Conservation (phyloP, 345 rosid species). For the Capsella bursapastoris region DNA sequence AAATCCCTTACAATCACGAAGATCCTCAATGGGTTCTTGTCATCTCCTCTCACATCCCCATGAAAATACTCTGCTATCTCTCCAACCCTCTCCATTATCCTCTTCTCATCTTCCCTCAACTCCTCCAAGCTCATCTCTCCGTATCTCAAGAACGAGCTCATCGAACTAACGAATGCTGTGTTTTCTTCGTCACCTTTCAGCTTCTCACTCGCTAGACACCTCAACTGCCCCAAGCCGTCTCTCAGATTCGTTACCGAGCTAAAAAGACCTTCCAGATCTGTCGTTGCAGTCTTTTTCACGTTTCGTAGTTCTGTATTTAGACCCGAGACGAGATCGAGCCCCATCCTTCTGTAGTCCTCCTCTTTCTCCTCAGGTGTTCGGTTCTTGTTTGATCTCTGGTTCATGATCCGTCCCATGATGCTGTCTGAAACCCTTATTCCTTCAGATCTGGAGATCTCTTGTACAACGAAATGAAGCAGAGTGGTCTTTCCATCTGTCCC, state of each 20-base stretch:
- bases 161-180: constrained; percentile 56
- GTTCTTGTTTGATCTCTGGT: constrained; percentile 57
- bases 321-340: constrained; percentile 88
- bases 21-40: constrained; percentile 80
- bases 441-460: constrained; percentile 86
- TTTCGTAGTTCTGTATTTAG: constrained; percentile 79
- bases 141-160: constrained; percentile 60
- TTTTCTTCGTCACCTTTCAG: constrained; percentile 53
- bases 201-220: constrained; percentile 53
- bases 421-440: constrained; percentile 85
- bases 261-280: constrained; percentile 87
- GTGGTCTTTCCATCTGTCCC: constrained; percentile 93
- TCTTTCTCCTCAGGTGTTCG: constrained; percentile 74
- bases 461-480: constrained; percentile 92
- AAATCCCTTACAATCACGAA: constrained; percentile 98
- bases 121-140: constrained; percentile 70
- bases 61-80: constrained; percentile 93
- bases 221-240: constrained; percentile 63
- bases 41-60: constrained; percentile 87
- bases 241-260: constrained; percentile 79
- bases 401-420: constrained; percentile 86
- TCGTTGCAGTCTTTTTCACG: constrained; percentile 88
- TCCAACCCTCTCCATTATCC: constrained; percentile 69
- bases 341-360: constrained; percentile 90
- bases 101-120: constrained; percentile 71